A percentile compares a stretch with the other conserved stretches of the same genome.
phyloP scores from a whole-genome alignment of 1,284 basidiomycete genomes.

The Xanthoconium separans region DNA sequence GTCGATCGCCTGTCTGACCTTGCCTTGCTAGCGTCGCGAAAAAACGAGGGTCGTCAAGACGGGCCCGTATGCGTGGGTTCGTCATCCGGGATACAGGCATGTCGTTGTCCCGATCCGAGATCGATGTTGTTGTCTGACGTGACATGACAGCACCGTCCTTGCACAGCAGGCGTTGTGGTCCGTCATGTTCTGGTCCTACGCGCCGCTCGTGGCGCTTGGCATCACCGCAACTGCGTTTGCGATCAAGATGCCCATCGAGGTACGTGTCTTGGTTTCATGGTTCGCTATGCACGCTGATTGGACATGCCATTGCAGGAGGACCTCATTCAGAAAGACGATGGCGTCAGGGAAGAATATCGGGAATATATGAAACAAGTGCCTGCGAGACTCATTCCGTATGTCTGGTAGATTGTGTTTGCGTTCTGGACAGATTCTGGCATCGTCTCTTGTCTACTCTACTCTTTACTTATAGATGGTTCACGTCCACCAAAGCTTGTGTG shows the following conservation, averaged over 20 bases:
- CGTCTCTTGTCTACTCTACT: too few relatives aligned
- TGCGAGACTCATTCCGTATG: conserved; percentile 31
- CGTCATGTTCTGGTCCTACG: conserved; percentile 34
- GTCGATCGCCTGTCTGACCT: neutral
- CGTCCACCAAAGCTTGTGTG: too few relatives aligned
- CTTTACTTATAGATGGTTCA: too few relatives aligned
- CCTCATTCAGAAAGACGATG: conserved; percentile 15
- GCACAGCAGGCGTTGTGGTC: conserved; percentile 22
- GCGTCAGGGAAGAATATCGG: conserved; percentile 24
- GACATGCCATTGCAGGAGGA: conserved; percentile 12
- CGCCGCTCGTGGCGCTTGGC: conserved; percentile 25
- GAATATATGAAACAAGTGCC: conserved; percentile 34
- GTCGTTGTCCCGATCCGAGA: neutral
- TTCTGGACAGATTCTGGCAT: too few relatives aligned
- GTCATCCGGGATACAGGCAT: conserved; percentile 31
- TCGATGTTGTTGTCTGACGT: neutral
- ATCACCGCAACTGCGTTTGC: conserved; percentile 22
- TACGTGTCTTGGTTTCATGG: neutral
- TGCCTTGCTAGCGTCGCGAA: conserved; percentile 28
- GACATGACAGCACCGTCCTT: conserved; percentile 21
- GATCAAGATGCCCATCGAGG: conserved; percentile 37
- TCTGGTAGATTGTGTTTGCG: conserved; percentile 28
- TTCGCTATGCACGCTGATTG: neutral
- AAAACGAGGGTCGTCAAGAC: conserved; percentile 30
- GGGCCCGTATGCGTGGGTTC: conserved; percentile 33